Conservation (phyloP, 2,329 filamentous ascomycete species). For the Tolypocladium endophyticum region DNA sequence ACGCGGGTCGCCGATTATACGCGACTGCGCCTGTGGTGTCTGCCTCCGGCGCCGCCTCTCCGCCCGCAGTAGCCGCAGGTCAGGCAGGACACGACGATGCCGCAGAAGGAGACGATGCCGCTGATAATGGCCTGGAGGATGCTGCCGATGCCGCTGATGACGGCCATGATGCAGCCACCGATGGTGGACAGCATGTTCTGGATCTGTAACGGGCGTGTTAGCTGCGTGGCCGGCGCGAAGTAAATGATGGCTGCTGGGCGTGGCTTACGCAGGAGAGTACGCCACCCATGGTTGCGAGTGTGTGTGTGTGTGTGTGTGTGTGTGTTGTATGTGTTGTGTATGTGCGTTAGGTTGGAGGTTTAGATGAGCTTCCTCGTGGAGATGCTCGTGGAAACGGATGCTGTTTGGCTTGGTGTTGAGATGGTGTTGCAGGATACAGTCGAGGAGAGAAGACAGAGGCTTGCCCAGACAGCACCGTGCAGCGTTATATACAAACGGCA, state of each 20-base stretch:
- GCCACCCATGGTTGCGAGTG: conserved; percentile 54
- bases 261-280: conserved; percentile 71
- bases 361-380: not conserved
- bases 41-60: conserved; percentile 7
- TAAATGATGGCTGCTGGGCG: not conserved
- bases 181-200: conserved; percentile 50
- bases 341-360: not conserved
- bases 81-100: conserved; percentile 57
- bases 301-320: not conserved
- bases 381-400: not conserved
- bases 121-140: conserved; percentile 58
- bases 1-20: conserved; percentile 6
- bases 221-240: not conserved
- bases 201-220: conserved; percentile 33
- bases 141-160: conserved; percentile 55
- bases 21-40: not conserved
- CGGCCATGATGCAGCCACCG: conserved; percentile 55
- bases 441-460: not conserved
- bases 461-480: not conserved
- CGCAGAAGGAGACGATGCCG: conserved; percentile 54
- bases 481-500: not conserved
- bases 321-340: conserved; percentile 1
- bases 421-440: not conserved
- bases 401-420: not conserved
- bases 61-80: conserved; percentile 36